Evolutionary conservation across 345 rosid species (phyloP).

Genomic region (Arabidopsis arenosa): DNA sequence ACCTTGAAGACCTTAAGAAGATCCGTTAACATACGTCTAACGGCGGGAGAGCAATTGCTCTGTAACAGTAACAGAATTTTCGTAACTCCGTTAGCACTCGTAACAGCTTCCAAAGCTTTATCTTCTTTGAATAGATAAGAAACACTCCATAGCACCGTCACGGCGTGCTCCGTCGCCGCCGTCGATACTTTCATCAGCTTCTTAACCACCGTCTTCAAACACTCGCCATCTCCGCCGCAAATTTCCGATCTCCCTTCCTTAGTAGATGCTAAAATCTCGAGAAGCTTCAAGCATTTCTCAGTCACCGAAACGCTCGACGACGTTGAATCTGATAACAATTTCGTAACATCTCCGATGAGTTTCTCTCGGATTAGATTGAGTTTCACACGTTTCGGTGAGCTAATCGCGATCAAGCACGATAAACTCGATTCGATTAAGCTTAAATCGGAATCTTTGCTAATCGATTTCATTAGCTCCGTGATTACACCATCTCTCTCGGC

Average conservation of each 20-base stretch:
- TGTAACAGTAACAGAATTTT: constrained; percentile 85
- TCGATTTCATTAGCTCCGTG: constrained; percentile 49
- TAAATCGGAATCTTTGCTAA: constrained; percentile 49
- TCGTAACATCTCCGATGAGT: constrained; percentile 46
- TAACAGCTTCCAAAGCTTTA: constrained; percentile 66
- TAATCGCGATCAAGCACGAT: constrained; percentile 59
- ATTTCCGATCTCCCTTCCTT: constrained; percentile 71
- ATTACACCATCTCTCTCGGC: constrained; percentile 67
- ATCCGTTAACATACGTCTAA: constrained; percentile 76
- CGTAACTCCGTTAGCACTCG: constrained; percentile 65
- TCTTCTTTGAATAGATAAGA: constrained; percentile 76
- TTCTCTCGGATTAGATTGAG: constrained; percentile 48
- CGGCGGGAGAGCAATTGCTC: constrained; percentile 87
- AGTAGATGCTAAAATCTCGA: constrained; percentile 62
- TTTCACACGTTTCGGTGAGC: constrained; percentile 60
- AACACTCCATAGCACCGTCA: constrained; percentile 76
- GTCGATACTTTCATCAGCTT: constrained; percentile 74
- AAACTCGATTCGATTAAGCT: constrained; percentile 58
- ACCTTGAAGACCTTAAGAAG: constrained; percentile 71
- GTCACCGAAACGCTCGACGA: constrained; percentile 51
- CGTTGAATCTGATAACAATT: constrained; percentile 44
- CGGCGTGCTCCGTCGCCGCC: constrained; percentile 82
- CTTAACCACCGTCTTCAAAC: constrained; percentile 65
- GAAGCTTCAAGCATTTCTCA: constrained; percentile 77
- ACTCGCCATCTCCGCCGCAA: constrained; percentile 51